These are phyloP conservation scores for Parsonsia alboflavescens DNA, from an alignment of 257 asterid genomes.

Conservation along the genomic window DNA sequence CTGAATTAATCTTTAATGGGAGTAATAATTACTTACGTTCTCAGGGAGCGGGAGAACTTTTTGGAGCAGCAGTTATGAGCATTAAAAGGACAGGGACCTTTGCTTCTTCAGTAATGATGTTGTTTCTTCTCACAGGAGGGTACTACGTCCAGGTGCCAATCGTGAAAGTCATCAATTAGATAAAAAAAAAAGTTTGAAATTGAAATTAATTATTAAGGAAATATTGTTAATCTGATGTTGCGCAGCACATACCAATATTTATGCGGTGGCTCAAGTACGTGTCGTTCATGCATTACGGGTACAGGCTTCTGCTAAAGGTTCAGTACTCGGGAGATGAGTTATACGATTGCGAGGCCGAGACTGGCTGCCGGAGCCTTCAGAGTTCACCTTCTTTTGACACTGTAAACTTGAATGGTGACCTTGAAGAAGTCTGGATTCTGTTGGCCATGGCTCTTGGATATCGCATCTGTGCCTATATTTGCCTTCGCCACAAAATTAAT, in stretches of 20 bases:
- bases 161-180: no score
- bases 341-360: constrained; percentile 64
- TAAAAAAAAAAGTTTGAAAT: no score
- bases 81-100: constrained; percentile 79
- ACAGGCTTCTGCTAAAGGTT: constrained; percentile 79
- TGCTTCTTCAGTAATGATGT: constrained; percentile 82
- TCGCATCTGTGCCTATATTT: constrained; percentile 60
- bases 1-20: no score
- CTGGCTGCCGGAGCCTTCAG: constrained; percentile 66
- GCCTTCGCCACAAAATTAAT: constrained; percentile 55
- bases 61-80: constrained; percentile 92
- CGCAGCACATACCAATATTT: constrained; percentile 79
- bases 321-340: constrained; percentile 70
- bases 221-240: no score
- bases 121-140: constrained; percentile 97
- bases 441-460: constrained; percentile 80
- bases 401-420: constrained; percentile 59
- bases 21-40: not conserved
- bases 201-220: no score
- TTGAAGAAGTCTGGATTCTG: constrained; percentile 74
- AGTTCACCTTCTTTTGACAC: constrained; percentile 91
- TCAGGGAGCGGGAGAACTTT: constrained; percentile 95
- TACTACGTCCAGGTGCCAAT: constrained; percentile 76
- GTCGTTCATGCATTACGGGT: constrained; percentile 89
- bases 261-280: constrained; percentile 86